Conservation (phyloP, 257 asterid species). For the Thymus quinquecostatus region DNA sequence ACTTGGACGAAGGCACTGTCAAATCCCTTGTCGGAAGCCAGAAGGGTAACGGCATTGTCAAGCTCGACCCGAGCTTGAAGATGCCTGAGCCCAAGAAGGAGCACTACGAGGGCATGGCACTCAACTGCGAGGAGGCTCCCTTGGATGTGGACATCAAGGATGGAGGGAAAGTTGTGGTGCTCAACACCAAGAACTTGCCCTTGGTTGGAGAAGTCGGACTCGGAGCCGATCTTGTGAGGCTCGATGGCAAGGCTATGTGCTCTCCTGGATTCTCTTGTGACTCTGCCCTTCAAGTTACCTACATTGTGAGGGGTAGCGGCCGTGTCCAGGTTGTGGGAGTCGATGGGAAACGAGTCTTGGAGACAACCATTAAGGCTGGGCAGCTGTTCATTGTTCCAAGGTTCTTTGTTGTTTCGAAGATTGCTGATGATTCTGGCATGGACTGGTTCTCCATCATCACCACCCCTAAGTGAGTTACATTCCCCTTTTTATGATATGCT, state of each 20-base stretch:
- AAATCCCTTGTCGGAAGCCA: conserved; percentile 46
- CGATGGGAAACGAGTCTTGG: conserved; percentile 77
- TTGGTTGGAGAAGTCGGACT: conserved; percentile 81
- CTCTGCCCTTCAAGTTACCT: conserved; percentile 88
- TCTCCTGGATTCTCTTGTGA: conserved; percentile 94
- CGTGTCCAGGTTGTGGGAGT: conserved; percentile 79
- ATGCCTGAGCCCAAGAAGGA: conserved; percentile 59
- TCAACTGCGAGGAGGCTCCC: conserved; percentile 65
- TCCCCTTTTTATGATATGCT: not conserved
- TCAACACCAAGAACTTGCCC: conserved; percentile 87
- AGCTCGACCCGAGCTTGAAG: conserved; percentile 36
- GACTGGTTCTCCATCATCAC: conserved; percentile 94
- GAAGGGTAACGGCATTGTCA: conserved; percentile 44
- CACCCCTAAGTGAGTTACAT: conserved; percentile 73
- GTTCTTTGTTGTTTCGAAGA: conserved; percentile 87
- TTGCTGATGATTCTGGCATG: conserved; percentile 76
- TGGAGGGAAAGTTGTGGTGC: conserved; percentile 70
- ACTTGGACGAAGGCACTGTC: conserved; percentile 41
- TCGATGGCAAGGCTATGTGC: conserved; percentile 79
- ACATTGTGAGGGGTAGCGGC: conserved; percentile 84
- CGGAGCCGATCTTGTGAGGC: conserved; percentile 83
- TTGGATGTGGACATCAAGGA: conserved; percentile 55
- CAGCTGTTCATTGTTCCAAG: conserved; percentile 78
- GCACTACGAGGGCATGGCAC: conserved; percentile 52
- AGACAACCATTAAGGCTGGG: conserved; percentile 69